These are phyloP conservation scores for Phytopythium ostracodes DNA, from an alignment of 352 stramenopile species.

Conservation along the genomic window DNA sequence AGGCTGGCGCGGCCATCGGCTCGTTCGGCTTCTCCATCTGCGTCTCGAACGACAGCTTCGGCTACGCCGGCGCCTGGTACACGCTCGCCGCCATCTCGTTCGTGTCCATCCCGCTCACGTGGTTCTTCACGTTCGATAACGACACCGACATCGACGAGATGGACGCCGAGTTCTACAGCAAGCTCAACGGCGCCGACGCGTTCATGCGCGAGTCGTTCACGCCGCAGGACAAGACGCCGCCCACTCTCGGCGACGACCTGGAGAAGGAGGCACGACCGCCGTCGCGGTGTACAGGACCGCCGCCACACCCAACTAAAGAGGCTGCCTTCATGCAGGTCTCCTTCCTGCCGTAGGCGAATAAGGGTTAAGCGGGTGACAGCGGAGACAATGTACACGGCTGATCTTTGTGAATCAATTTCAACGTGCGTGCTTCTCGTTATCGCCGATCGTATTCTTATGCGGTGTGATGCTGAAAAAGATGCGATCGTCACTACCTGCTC, in stretches of 20 bases:
- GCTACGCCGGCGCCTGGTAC: conserved; percentile 38
- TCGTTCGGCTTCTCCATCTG: conserved; percentile 67
- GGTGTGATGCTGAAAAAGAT: too few relatives aligned
- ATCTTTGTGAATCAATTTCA: too few relatives aligned
- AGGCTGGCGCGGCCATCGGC: conserved; percentile 71
- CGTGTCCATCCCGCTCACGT: conserved; percentile 38
- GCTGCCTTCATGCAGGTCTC: not conserved
- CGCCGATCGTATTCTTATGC: too few relatives aligned
- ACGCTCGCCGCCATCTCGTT: conserved; percentile 46
- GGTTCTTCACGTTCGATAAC: conserved; percentile 20
- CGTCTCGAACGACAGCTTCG: conserved; percentile 11
- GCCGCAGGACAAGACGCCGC: not conserved
- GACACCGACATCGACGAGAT: conserved; percentile 15
- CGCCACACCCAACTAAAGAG: not conserved
- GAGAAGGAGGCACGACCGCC: not conserved
- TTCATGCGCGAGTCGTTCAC: not conserved
- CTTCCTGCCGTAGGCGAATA: too few relatives aligned
- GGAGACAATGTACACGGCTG: too few relatives aligned
- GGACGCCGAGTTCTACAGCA: conserved; percentile 19
- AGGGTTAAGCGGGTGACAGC: too few relatives aligned
- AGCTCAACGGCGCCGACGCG: conserved; percentile 5
- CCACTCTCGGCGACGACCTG: not conserved
- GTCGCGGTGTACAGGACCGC: not conserved
- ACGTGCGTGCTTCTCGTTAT: too few relatives aligned
- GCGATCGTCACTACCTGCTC: too few relatives aligned